phyloP scores from a whole-genome alignment of 805 yeast species.

The Zygoascus flipseniorum region DNA sequence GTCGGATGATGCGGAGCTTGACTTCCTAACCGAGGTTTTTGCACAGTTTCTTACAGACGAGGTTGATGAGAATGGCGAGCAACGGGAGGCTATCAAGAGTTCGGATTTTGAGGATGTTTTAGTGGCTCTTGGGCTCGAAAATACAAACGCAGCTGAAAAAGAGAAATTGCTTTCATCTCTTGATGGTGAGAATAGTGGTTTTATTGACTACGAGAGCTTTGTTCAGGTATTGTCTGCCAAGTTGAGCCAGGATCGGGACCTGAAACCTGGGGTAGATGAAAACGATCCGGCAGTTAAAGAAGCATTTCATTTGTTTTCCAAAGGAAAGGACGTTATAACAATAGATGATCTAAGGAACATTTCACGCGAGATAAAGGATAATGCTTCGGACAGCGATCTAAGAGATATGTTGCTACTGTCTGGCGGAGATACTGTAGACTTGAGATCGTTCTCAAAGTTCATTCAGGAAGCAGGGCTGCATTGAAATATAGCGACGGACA shows the following conservation, averaged over 20 bases:
- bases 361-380: constrained; percentile 21
- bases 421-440: constrained; percentile 12
- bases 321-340: constrained; percentile 20
- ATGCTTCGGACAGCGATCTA: constrained; percentile 23
- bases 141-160: constrained; percentile 11
- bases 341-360: constrained; percentile 20
- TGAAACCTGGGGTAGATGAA: constrained; percentile 2
- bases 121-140: constrained; percentile 20
- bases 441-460: constrained; percentile 20
- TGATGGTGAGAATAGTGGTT: constrained; percentile 21
- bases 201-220: constrained; percentile 25
- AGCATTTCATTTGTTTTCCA: constrained; percentile 12
- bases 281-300: constrained; percentile 7
- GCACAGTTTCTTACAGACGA: constrained; percentile 22
- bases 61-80: constrained; percentile 15
- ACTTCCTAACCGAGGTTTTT: constrained; percentile 21
- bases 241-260: background rate
- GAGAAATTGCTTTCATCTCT: constrained; percentile 8
- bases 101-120: constrained; percentile 22
- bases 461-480: constrained; percentile 17
- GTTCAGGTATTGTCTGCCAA: constrained; percentile 16
- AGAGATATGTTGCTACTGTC: constrained; percentile 24
- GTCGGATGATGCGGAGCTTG: constrained; percentile 7
- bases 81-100: constrained; percentile 18
- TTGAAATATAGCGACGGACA: background rate